A percentile compares a stretch with the other conserved stretches of the same genome.
These are phyloP conservation scores for Heritiera fomes DNA, from an alignment of 345 rosid genomes.

Conservation along the genomic window DNA sequence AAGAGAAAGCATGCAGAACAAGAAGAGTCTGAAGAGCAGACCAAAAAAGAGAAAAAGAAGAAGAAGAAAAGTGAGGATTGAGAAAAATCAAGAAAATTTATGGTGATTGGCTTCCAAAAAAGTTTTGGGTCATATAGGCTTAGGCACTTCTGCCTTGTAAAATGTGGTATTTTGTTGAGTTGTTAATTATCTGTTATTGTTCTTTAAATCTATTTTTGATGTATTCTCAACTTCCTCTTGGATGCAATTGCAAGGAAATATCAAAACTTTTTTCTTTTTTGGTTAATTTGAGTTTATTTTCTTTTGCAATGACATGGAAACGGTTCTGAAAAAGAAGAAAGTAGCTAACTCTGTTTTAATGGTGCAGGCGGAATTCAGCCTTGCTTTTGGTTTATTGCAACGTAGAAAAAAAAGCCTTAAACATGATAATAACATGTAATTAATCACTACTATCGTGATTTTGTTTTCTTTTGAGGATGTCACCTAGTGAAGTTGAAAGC, in stretches of 20 bases:
- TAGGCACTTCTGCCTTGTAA: slow-evolving; percentile 14
- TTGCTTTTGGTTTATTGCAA: too few relatives aligned
- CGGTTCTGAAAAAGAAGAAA: too few relatives aligned
- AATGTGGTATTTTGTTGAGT: background rate
- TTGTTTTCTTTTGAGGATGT: too few relatives aligned
- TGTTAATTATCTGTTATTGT: background rate
- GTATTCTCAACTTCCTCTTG: background rate
- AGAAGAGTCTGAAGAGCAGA: slow-evolving; percentile 5
- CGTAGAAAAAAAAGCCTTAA: too few relatives aligned
- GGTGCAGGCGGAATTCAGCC: too few relatives aligned
- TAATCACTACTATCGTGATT: too few relatives aligned
- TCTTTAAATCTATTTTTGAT: background rate
- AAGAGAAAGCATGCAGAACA: slow-evolving; percentile 13
- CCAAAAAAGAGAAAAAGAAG: slow-evolving; percentile 20
- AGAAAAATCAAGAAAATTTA: background rate
- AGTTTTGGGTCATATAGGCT: slow-evolving; percentile 11
- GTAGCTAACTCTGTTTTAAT: too few relatives aligned
- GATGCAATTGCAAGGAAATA: slow-evolving; percentile 10
- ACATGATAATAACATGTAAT: too few relatives aligned
- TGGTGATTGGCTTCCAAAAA: background rate
- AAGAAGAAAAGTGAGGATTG: slow-evolving; percentile 15
- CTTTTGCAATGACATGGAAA: background rate
- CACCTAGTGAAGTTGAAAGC: too few relatives aligned
- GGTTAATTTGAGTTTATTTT: background rate
- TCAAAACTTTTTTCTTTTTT: background rate